A percentile compares a stretch with the other conserved stretches of the same genome.
Conservation (phyloP, 164 flowering plant genomes). For the Sextonia rubra region DNA sequence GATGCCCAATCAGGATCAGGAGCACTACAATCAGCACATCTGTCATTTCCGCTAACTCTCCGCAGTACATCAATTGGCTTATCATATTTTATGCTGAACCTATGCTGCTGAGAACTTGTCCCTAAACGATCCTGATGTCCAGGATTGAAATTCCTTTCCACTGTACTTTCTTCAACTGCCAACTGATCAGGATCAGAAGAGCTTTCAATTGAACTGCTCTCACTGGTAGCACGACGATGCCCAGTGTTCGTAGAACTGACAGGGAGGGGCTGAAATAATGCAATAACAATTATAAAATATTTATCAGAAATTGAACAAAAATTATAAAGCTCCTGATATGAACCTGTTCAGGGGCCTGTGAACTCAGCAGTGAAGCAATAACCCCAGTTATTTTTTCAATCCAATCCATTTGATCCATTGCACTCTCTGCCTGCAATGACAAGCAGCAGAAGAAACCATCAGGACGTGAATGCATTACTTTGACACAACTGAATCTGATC, state of each 20-base stretch:
- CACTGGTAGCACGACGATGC: conserved; percentile 27
- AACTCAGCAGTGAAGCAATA: conserved; percentile 91
- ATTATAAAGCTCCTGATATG: background rate
- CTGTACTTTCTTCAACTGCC: conserved; percentile 45
- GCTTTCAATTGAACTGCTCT: conserved; percentile 83
- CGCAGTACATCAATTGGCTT: conserved; percentile 76
- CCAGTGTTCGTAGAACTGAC: conserved; percentile 22
- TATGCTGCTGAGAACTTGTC: conserved; percentile 50
- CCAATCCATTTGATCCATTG: conserved; percentile 99
- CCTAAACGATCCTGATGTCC: conserved; percentile 47
- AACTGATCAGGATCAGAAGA: conserved; percentile 58
- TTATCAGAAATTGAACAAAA: background rate
- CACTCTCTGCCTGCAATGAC: conserved; percentile 88
- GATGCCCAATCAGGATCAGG: conserved; percentile 99
- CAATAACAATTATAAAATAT: background rate
- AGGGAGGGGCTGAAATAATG: conserved; percentile 31
- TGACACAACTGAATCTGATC: background rate
- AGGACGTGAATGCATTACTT: background rate
- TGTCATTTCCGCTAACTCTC: conserved; percentile 82
- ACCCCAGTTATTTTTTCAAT: conserved; percentile 99
- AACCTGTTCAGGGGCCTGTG: conserved; percentile 54
- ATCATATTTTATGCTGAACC: conserved; percentile 48
- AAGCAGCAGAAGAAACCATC: background rate
- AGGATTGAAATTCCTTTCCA: conserved; percentile 39
- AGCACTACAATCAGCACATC: conserved; percentile 98